Base-by-base conservation (phyloP, 768 basidiomycete species). In the Leccinum barrowsii region DNA sequence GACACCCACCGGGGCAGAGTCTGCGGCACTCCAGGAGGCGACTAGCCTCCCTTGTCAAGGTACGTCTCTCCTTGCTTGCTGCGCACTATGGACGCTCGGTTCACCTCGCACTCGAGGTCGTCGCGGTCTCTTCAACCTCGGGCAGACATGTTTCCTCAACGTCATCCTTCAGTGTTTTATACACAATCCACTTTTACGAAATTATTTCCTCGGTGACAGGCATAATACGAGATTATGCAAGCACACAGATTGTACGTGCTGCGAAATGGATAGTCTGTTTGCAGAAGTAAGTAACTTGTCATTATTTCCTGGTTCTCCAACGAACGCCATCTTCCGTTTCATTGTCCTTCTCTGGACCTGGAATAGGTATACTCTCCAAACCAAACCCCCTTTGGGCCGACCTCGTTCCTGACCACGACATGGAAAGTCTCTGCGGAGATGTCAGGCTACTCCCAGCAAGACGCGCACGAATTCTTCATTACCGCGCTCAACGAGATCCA, bases 131-230 rank as follows among this genome's bases (percentile, higher is more conserved):
- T 75, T 93, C 46, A 95, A 96, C 71, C 83, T 96, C 0, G 92
- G 93, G 2, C 88, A 94, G 70, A 98, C 94, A 0, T 98, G 96
- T 68, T 98, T 94, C 75, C 80, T 98, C 65, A 96, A 93, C 62
- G 93, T 89, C 53, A 85, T 97, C 21, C 80, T 98, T 11, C 96
- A 98, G 72, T 85, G 84, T 12, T 87, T 98, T 65, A 78, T 91
- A 7, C 89, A 92, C 73, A 98, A 97, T 65, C 95, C 96, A 0
- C 78, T 96, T 5, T 76, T 98, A 5, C 84, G 92, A 34, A 89
- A 92, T 64, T 92, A 90, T 70, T 98, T 94, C 67, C 84, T 98
- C 24, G 83, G 88, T 57, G 96, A 98, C 72, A 90, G 86, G 70
- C 96, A 98, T 69, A 93, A 94, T 67, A 79, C 74, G 64, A 79